phyloP scores from a whole-genome alignment of 768 basidiomycete genomes.

The Boletus rubropictus region DNA sequence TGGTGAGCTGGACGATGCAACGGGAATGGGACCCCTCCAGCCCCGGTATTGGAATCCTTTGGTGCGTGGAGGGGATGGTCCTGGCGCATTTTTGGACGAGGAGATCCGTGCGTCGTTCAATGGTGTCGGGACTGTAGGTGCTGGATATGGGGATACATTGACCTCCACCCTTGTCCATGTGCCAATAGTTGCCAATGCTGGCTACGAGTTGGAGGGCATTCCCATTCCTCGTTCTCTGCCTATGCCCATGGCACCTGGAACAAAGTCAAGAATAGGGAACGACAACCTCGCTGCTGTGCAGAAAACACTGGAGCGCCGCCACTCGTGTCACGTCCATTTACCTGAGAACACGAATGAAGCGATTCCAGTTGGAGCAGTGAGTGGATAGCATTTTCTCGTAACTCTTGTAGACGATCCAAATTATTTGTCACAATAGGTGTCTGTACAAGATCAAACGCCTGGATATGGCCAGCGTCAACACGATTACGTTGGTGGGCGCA shows the following conservation, averaged over 20 bases:
- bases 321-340: not conserved
- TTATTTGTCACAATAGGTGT: not conserved
- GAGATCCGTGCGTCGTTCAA: slow-evolving; percentile 21
- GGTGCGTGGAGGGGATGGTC: not conserved
- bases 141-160: not conserved
- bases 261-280: not conserved
- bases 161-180: not conserved
- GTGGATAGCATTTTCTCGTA: not conserved
- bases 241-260: not conserved
- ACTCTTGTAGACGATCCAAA: not conserved
- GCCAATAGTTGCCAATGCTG: not conserved
- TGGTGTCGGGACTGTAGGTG: not conserved
- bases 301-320: not conserved
- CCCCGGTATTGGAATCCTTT: not conserved
- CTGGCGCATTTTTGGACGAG: slow-evolving; percentile 16
- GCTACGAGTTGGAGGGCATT: slow-evolving; percentile 2
- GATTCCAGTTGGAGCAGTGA: slow-evolving; percentile 3
- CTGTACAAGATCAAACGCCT: slow-evolving; percentile 1
- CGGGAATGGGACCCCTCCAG: not conserved
- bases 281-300: not conserved
- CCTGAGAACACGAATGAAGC: not conserved
- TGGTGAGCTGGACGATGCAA: not conserved
- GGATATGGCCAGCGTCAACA: not conserved
- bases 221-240: slow-evolving; percentile 6
- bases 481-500: not conserved